Evolutionary conservation across 1,284 basidiomycete species (phyloP), one percentile per base, ranked within the genome.

Genomic region (Austroboletus novae-zelandiae): DNA sequence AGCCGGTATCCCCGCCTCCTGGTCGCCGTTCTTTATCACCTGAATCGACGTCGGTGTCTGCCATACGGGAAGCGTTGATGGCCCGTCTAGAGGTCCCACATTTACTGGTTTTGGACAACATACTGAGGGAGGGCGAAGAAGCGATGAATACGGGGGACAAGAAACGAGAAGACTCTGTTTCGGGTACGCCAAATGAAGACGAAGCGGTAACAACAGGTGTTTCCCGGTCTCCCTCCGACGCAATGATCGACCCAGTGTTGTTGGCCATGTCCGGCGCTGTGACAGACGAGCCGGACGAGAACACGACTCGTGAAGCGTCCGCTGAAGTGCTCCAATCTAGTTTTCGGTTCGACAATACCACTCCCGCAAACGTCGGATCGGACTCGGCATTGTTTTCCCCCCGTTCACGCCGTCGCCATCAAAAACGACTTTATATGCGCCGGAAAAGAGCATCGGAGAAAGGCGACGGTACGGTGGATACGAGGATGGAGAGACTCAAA

Each of bases 351-450:
- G 43, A 20, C 17, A 15, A 41, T 25, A 17, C 30, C n/a, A 43
- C 43, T 20, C n/a, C n/a, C n/a, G 25, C 30, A 18, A 58, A 60
- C 6, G 41, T 18, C 29, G 51, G 52, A 31, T 8, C 51, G 17
- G 57, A 64, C 43, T 32, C 61, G 27, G 58, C 62, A 10, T 37
- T 48, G 20, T 65, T 79, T n/a, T 76, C 77, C n/a, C 82, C 84
- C 5, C 62, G 59, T 3, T 75, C 79, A 5, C 81, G 81, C 15
- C 76, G 81, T 39, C 81, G 79, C 32, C 57, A 80, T 31, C 69
- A 71, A 53, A 88, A 88, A 53, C 74, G 85, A 31, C 67, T 89
- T 7, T 79, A 86, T 60, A 89, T 89, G 86, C 81, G 87, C 10
- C 78, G 79, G 37, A 84, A 81, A 61, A 77, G 87, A 36, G 86